Evolutionary conservation across 2,329 filamentous ascomycete species (phyloP).

Genomic region (Rhynchosporium secalis): DNA sequence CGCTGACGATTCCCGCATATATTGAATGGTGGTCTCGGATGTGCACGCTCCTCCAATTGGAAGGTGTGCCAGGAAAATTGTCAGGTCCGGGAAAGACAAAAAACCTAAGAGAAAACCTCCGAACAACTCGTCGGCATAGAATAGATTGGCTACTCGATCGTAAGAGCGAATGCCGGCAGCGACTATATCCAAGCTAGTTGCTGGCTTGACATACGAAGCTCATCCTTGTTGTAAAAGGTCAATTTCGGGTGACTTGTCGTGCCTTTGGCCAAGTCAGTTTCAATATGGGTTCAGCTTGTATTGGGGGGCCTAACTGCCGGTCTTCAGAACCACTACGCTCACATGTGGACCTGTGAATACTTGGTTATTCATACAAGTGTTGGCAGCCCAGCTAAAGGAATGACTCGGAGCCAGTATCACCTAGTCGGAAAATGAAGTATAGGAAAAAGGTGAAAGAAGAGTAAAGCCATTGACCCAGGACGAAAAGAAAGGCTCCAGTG

Average conservation of each 20-base stretch:
- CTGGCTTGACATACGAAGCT: conserved; percentile 11
- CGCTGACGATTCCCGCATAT: conserved; percentile 9
- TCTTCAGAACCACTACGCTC: conserved; percentile 9
- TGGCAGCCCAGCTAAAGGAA: conserved; percentile 5
- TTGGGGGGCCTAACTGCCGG: background rate
- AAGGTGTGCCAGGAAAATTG: conserved; percentile 6
- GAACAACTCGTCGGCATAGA: conserved; percentile 7
- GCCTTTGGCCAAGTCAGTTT: conserved; percentile 7
- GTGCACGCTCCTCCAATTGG: conserved; percentile 9
- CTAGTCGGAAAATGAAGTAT: too few species aligned
- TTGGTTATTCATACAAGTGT: conserved; percentile 3
- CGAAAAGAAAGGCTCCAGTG: too few species aligned
- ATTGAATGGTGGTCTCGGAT: conserved; percentile 1
- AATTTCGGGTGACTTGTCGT: conserved; percentile 12
- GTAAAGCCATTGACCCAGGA: too few species aligned
- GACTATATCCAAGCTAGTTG: conserved; percentile 7
- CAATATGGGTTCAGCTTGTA: background rate
- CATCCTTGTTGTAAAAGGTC: conserved; percentile 12
- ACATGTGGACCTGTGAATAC: conserved; percentile 7
- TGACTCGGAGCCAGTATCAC: too few species aligned
- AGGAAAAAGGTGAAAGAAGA: too few species aligned
- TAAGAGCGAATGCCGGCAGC: conserved; percentile 9
- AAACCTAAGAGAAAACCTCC: conserved; percentile 6
- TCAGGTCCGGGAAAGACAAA: conserved; percentile 3
- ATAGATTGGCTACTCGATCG: conserved; percentile 15